These are phyloP conservation scores for Schizochytrium sp. DNA, from an alignment of 108 stramenopile species.

Conservation along the genomic window DNA sequence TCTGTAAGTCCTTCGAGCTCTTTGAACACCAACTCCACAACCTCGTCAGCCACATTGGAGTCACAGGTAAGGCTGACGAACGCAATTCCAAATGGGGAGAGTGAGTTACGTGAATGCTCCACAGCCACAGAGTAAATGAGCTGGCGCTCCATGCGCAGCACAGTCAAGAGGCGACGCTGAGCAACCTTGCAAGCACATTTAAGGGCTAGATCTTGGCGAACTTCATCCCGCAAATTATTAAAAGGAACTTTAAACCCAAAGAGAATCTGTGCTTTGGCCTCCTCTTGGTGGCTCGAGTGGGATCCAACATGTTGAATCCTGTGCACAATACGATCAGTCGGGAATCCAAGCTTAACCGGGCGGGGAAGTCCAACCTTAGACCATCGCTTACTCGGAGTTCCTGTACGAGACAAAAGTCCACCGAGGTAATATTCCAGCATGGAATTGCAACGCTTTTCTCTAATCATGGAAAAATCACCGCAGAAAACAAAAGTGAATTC, in stretches of 20 bases:
- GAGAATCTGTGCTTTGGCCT: neutral
- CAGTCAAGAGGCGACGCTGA: constrained; percentile 3
- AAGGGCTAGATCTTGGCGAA: constrained; percentile 10
- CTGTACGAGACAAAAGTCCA: neutral
- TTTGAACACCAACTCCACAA: constrained; percentile 19
- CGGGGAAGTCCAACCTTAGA: neutral
- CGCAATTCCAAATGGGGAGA: constrained; percentile 40
- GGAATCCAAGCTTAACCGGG: neutral
- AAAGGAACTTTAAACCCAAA: constrained; percentile 1
- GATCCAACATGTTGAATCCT: neutral
- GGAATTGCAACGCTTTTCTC: neutral
- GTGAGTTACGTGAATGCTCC: constrained; percentile 52
- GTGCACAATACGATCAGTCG: neutral
- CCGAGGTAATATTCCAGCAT: constrained; percentile 44
- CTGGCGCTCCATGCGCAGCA: neutral
- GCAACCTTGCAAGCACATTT: constrained; percentile 40
- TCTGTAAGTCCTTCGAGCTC: neutral
- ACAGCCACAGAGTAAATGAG: constrained; percentile 52
- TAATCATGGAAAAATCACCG: neutral
- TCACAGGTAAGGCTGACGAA: constrained; percentile 14
- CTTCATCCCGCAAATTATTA: neutral
- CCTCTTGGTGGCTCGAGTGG: neutral
- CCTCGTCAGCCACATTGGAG: neutral
- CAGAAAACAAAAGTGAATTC: constrained; percentile 54
- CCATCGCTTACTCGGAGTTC: constrained; percentile 9